Evolutionary conservation across 257 asterid species (phyloP).

Genomic region (Nicotiana attenuata): DNA sequence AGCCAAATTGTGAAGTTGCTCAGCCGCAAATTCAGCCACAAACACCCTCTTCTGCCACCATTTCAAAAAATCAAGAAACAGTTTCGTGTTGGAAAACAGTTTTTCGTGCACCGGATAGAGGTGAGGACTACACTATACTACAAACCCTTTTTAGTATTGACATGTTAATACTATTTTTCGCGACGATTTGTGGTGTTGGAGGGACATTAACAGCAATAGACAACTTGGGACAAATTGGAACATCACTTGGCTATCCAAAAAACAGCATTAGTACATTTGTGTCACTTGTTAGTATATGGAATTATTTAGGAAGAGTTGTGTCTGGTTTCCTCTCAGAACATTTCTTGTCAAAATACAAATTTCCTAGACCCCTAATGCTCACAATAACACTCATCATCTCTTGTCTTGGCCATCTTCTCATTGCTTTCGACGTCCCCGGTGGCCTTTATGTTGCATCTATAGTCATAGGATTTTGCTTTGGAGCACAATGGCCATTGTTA

Average conservation of each 20-base stretch:
- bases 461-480: conserved; percentile 5
- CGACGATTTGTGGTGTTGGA: conserved; percentile 13
- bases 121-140: conserved; percentile 12
- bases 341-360: neutral
- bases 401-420: neutral
- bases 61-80: neutral
- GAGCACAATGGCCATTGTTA: conserved; percentile 6
- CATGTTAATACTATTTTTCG: neutral
- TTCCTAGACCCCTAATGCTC: neutral
- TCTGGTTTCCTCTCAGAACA: conserved; percentile 6
- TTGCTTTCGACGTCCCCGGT: neutral
- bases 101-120: conserved; percentile 7
- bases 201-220: conserved; percentile 11
- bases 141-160: neutral
- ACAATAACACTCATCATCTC: neutral
- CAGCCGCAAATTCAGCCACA: neutral
- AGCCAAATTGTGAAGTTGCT: neutral
- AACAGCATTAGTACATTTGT: neutral
- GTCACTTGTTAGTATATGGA: conserved; percentile 8
- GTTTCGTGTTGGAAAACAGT: neutral
- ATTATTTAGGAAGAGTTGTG: conserved; percentile 8
- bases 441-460: conserved; percentile 8
- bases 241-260: conserved; percentile 1
- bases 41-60: neutral
- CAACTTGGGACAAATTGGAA: conserved; percentile 11